Percentiles rank a stretch among this genome's conserved stretches.
phyloP scores from a whole-genome alignment of 768 basidiomycete species.

The Termitomyces sp. region DNA sequence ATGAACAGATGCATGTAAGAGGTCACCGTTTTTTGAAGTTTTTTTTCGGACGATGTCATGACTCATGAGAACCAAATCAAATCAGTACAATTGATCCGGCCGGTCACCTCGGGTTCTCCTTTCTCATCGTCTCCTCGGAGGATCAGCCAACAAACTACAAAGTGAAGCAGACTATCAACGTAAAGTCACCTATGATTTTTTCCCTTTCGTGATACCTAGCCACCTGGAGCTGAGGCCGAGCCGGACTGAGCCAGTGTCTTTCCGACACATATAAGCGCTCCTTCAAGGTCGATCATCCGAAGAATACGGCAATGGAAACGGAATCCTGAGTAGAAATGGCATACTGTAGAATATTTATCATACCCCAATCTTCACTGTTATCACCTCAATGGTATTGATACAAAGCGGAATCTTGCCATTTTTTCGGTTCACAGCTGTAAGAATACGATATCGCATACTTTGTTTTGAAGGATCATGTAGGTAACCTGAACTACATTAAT shows the following conservation, averaged over 20 bases:
- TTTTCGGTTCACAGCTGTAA: background rate
- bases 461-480: background rate
- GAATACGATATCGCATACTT: background rate
- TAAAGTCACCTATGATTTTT: background rate
- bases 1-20: too few relatives aligned
- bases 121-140: conserved; percentile 6
- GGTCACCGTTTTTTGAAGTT: background rate
- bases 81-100: background rate
- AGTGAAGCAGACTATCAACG: background rate
- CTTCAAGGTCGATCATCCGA: background rate
- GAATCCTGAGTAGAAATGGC: background rate
- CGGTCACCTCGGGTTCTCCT: conserved; percentile 4
- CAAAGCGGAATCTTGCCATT: background rate
- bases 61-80: background rate
- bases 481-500: background rate
- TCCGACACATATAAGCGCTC: background rate
- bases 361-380: background rate
- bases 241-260: background rate
- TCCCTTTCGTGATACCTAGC: background rate
- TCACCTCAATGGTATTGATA: background rate
- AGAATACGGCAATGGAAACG: background rate
- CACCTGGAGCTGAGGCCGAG: background rate
- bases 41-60: too few relatives aligned
- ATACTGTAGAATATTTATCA: background rate
- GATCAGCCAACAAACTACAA: background rate